Base-by-base conservation (phyloP, 148 eudicot species). In the Vaccinium myrtillus region DNA sequence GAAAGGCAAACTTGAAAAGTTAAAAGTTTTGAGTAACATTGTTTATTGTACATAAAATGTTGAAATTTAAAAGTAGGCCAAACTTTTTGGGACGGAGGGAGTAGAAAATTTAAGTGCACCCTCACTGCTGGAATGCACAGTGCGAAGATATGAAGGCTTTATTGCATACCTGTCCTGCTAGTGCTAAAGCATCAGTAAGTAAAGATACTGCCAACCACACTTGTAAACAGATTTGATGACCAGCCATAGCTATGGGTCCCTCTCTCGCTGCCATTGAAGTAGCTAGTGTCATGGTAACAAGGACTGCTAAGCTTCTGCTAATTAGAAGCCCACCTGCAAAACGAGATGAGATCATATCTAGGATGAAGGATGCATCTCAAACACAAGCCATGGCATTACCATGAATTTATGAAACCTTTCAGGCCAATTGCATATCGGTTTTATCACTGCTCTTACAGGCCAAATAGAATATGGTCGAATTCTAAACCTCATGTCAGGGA, bases 111-210 rank as follows among this genome's bases (percentile, higher is more conserved):
- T 12, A 77, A 23, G 58, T 23, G 80, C 80, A 77, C 36, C 27
- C 59, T 18, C 36, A 23, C 25, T 25, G 36, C 36, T 77, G 58
- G 9, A 77, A 23, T 50, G 59, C 39, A 77, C 16, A 51, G 23
- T 77, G 39, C 36, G 25, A 51, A 77, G 59, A 27, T 51, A 51
- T 48, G 43, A 77, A 19, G 21, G 58, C 39, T 51, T 51, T 10
- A 46, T 75, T 79, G 15, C 55, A 78, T 88, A 96, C 98, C 97
- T 94, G 99, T 53, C 95, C 99, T 27, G 99, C 94, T 81, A 96
- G 89, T 82, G 99, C 99, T 87, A 96, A 90, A 85, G 99, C 98
- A 93, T 96, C 99, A 86, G 94, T 96, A 75, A 96, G 94, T 92
- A 96, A 90, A 81, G 99, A 96, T 87, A 96, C 88, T 2, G 99